phyloP scores from a whole-genome alignment of 1,139 yeast genomes.

The Nadsonia commutata region DNA sequence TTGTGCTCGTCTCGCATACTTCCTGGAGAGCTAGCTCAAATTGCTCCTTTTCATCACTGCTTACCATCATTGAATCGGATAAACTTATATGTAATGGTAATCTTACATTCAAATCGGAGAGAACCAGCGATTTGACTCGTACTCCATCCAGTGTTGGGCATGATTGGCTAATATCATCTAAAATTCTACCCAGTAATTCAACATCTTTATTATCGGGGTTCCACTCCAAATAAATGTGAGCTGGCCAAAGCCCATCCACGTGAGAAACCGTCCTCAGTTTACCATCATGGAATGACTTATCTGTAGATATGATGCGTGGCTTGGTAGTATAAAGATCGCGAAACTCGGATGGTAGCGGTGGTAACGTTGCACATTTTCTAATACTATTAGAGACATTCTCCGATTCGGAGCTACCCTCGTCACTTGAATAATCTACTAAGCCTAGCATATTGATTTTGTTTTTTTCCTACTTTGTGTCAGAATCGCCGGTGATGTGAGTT shows the following conservation, averaged over 20 bases:
- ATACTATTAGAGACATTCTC: too few species aligned
- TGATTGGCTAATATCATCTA: not conserved
- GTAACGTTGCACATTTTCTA: too few species aligned
- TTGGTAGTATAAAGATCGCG: constrained; percentile 16
- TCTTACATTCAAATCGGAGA: constrained; percentile 16
- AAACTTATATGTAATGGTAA: constrained; percentile 21
- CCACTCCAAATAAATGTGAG: constrained; percentile 23
- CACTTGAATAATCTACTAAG: constrained; percentile 3
- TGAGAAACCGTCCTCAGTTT: constrained; percentile 16
- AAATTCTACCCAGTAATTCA: not conserved
- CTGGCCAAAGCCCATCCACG: constrained; percentile 22
- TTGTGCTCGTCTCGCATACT: not conserved
- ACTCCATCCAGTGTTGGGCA: not conserved
- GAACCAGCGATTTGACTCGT: constrained; percentile 14
- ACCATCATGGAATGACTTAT: constrained; percentile 18
- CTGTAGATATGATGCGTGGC: constrained; percentile 13
- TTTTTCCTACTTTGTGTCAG: too few species aligned
- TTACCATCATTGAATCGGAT: constrained; percentile 21
- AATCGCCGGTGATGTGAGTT: too few species aligned
- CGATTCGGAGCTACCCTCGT: not conserved
- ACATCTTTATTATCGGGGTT: constrained; percentile 8
- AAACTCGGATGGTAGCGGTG: constrained; percentile 18
- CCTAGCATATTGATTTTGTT: constrained; percentile 5
- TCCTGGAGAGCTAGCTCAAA: constrained; percentile 9
- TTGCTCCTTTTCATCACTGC: constrained; percentile 10